Evolutionary conservation across 2,329 filamentous ascomycete genomes (phyloP).

Genomic region (Alternaria sp.): DNA sequence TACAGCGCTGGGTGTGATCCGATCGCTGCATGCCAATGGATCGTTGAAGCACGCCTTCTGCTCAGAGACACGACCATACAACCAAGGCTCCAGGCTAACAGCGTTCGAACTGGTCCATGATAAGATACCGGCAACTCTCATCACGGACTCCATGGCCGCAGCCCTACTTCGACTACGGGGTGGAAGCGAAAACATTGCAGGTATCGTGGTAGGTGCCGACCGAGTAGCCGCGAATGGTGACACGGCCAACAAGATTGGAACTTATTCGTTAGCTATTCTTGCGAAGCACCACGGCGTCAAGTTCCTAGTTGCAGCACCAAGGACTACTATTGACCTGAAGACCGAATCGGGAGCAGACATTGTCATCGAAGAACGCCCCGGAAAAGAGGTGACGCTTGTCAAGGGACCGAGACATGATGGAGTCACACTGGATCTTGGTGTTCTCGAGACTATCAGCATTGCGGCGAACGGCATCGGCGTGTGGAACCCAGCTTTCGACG

Average conservation of each 20-base stretch:
- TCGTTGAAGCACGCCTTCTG: constrained; percentile 86
- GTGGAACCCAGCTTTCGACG: constrained; percentile 98
- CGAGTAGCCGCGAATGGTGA: constrained; percentile 95
- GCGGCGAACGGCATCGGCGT: constrained; percentile 80
- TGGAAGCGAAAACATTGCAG: constrained; percentile 72
- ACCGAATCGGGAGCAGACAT: constrained; percentile 82
- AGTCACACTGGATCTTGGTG: constrained; percentile 68
- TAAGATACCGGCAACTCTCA: constrained; percentile 85
- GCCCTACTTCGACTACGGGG: constrained; percentile 76
- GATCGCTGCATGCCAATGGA: constrained; percentile 73
- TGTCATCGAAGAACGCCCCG: constrained; percentile 85
- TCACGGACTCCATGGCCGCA: constrained; percentile 97
- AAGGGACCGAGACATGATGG: constrained; percentile 75
- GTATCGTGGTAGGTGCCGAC: constrained; percentile 93
- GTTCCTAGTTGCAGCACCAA: constrained; percentile 93
- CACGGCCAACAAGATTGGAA: constrained; percentile 98
- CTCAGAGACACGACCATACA: constrained; percentile 96
- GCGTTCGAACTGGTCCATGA: constrained; percentile 98
- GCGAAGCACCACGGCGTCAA: constrained; percentile 88
- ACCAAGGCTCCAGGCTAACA: constrained; percentile 93
- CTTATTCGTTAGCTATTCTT: constrained; percentile 90
- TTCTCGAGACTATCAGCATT: constrained; percentile 77
- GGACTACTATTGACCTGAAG: constrained; percentile 88
- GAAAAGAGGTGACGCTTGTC: constrained; percentile 83
- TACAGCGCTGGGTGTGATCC: constrained; percentile 92